These are phyloP conservation scores for Floccularia luteovirens DNA, from an alignment of 768 basidiomycete genomes.

Conservation along the genomic window DNA sequence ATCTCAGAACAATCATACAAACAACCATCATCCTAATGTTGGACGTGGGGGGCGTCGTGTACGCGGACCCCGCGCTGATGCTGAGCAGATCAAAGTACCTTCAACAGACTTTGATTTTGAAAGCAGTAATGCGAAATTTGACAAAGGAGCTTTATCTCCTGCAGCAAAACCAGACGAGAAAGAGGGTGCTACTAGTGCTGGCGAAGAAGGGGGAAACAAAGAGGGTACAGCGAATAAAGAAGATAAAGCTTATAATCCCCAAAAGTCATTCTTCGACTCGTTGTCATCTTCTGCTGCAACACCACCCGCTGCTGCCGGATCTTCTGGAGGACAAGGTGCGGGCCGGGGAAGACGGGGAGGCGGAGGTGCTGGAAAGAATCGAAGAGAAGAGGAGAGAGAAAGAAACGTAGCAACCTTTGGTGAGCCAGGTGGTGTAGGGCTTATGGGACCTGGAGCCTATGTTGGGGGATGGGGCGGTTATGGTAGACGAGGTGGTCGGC, in stretches of 20 bases:
- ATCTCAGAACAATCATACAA: slow-evolving; percentile 4
- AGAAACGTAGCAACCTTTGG: slow-evolving; percentile 85
- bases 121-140: slow-evolving; percentile 71
- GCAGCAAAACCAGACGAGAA: slow-evolving; percentile 12
- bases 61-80: slow-evolving; percentile 12
- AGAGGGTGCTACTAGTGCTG: slow-evolving; percentile 9
- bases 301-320: slow-evolving; percentile 8
- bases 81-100: slow-evolving; percentile 57
- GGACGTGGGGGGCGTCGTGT: slow-evolving; percentile 21
- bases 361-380: slow-evolving; percentile 49
- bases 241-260: slow-evolving; percentile 59
- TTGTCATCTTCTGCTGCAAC: slow-evolving; percentile 31
- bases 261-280: slow-evolving; percentile 79
- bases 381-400: slow-evolving; percentile 79
- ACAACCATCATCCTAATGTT: slow-evolving; percentile 8
- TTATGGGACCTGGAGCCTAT: slow-evolving; percentile 74
- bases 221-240: slow-evolving; percentile 25
- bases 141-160: slow-evolving; percentile 53
- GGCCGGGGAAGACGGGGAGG: slow-evolving; percentile 34
- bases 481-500: slow-evolving; percentile 37
- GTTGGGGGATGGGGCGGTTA: slow-evolving; percentile 75
- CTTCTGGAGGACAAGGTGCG: slow-evolving; percentile 26
- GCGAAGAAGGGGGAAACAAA: slow-evolving; percentile 21
- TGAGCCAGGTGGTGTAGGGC: slow-evolving; percentile 71
- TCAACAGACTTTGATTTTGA: slow-evolving; percentile 78